Percentiles rank a stretch among this genome's conserved stretches.
phyloP scores from a whole-genome alignment of 2,329 filamentous ascomycete species.

The Clarireedia monteithiana region DNA sequence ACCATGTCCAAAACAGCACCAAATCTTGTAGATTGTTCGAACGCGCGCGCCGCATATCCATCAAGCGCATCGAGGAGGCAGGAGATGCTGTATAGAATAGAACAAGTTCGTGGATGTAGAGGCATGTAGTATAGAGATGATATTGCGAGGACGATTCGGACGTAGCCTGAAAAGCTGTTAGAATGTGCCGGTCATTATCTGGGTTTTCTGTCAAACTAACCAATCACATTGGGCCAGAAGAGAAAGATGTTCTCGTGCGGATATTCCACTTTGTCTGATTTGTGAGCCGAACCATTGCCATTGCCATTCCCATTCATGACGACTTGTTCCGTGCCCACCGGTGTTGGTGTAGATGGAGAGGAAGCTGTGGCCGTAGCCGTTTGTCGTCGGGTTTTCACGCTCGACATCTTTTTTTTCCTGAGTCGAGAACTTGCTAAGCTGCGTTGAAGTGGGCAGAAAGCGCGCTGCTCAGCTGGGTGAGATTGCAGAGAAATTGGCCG shows the following conservation, averaged over 20 bases:
- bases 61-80: constrained; percentile 94
- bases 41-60: constrained; percentile 78
- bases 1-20: constrained; percentile 98
- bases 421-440: constrained; percentile 4
- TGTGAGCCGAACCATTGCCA: constrained; percentile 37
- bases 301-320: constrained; percentile 34
- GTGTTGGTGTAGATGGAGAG: constrained; percentile 23
- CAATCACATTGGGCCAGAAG: constrained; percentile 76
- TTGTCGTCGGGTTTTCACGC: constrained; percentile 27
- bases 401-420: constrained; percentile 23
- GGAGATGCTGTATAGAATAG: constrained; percentile 82
- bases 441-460: not conserved
- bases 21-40: constrained; percentile 90
- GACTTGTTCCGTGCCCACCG: constrained; percentile 17
- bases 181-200: not conserved
- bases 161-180: constrained; percentile 52
- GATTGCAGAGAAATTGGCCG: not conserved
- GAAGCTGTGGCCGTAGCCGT: constrained; percentile 25
- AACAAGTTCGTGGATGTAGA: constrained; percentile 92
- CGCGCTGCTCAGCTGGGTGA: not conserved
- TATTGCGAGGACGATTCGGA: constrained; percentile 71
- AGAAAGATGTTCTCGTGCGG: constrained; percentile 69
- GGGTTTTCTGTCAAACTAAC: constrained; percentile 51
- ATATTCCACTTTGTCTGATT: constrained; percentile 31
- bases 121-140: constrained; percentile 99